A percentile compares a stretch with the other conserved stretches of the same genome.
Conservation (phyloP, 2,329 filamentous ascomycete genomes). For the Talaromyces marneffei region DNA sequence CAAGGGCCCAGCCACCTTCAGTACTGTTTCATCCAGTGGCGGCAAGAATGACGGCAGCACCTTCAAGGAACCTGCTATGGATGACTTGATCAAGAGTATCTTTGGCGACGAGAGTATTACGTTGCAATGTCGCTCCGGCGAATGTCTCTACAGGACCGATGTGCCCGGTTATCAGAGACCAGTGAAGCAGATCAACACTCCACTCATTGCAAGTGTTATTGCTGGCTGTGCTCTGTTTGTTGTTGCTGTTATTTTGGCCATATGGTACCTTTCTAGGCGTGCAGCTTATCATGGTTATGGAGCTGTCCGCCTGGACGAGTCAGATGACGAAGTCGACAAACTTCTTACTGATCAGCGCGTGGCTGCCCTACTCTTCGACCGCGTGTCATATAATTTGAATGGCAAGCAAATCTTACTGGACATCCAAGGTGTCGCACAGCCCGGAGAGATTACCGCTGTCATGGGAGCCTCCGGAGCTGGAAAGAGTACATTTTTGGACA, state of each 20-base stretch:
- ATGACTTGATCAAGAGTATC: conserved; percentile 76
- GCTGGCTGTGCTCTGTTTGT: conserved; percentile 79
- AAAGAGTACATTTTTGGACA: conserved; percentile 95
- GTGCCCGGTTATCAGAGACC: conserved; percentile 85
- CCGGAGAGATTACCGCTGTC: conserved; percentile 92
- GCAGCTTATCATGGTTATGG: conserved; percentile 57
- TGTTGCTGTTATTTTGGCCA: conserved; percentile 72
- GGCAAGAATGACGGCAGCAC: conserved; percentile 65
- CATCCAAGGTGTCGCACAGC: conserved; percentile 80
- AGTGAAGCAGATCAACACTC: conserved; percentile 93
- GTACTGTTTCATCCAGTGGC: conserved; percentile 54
- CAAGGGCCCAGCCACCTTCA: conserved; percentile 79
- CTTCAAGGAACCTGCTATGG: conserved; percentile 89
- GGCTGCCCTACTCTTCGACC: conserved; percentile 78
- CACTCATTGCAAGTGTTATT: conserved; percentile 89
- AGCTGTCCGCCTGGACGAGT: conserved; percentile 77
- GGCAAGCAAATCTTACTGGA: conserved; percentile 77
- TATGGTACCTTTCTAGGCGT: conserved; percentile 84
- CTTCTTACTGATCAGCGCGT: conserved; percentile 90
- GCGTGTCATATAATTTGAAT: conserved; percentile 80
- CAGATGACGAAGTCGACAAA: conserved; percentile 78
- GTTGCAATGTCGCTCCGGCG: conserved; percentile 74
- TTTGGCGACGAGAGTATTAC: conserved; percentile 91
- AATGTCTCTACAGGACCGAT: conserved; percentile 89
- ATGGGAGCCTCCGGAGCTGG: conserved; percentile 98